phyloP scores from a whole-genome alignment of 2,329 filamentous ascomycete species.

The Xylariomycetidae sp. region DNA sequence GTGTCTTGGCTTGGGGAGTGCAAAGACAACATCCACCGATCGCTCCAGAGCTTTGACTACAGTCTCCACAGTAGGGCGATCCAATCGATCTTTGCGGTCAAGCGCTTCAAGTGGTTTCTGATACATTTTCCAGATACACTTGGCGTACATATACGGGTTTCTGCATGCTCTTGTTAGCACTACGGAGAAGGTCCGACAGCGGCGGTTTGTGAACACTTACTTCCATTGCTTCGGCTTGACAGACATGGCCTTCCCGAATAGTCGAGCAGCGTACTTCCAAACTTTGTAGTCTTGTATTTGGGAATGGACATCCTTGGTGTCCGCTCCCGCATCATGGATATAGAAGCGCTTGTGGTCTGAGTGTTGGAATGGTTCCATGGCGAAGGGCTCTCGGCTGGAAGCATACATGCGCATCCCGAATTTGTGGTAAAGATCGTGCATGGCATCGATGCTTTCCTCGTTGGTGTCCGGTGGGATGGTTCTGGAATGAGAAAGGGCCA shows the following conservation, averaged over 20 bases:
- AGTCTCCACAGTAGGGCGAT: slow-evolving; percentile 32
- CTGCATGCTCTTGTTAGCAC: slow-evolving; percentile 20
- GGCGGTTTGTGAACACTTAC: slow-evolving; percentile 29
- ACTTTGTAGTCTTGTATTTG: slow-evolving; percentile 55
- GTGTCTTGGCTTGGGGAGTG: slow-evolving; percentile 48
- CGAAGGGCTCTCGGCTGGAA: slow-evolving; percentile 56
- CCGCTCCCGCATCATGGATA: slow-evolving; percentile 42
- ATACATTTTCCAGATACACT: slow-evolving; percentile 61
- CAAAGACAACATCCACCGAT: slow-evolving; percentile 43
- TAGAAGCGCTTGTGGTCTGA: slow-evolving; percentile 52
- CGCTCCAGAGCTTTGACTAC: slow-evolving; percentile 46
- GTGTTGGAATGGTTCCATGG: slow-evolving; percentile 56
- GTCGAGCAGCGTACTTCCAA: slow-evolving; percentile 52
- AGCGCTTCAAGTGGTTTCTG: slow-evolving; percentile 40
- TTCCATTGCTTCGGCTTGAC: slow-evolving; percentile 52
- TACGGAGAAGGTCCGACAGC: too few relatives aligned
- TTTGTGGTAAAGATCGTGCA: slow-evolving; percentile 54
- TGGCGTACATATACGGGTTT: slow-evolving; percentile 55
- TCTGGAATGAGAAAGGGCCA: slow-evolving; percentile 51
- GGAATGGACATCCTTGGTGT: slow-evolving; percentile 46
- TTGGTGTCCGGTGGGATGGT: slow-evolving; percentile 36
- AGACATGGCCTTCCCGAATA: slow-evolving; percentile 51
- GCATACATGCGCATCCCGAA: slow-evolving; percentile 58
- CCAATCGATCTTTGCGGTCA: slow-evolving; percentile 34
- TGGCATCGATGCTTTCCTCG: slow-evolving; percentile 39